Evolutionary conservation across 2,329 filamentous ascomycete genomes (phyloP).

Genomic region (Paraphoma sp.): DNA sequence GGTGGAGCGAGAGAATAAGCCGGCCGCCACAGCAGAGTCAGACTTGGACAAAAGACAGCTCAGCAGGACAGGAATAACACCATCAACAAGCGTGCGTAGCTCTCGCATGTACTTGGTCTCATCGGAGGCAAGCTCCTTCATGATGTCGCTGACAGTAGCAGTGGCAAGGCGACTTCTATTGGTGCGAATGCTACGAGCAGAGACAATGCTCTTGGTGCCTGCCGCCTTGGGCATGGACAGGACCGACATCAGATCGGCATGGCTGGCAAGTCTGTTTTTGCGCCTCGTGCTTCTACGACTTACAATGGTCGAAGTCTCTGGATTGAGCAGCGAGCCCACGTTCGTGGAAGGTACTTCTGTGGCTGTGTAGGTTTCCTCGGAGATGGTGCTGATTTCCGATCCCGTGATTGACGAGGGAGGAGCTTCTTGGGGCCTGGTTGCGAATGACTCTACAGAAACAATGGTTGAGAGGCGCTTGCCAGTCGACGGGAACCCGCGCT

Average conservation of each 20-base stretch:
- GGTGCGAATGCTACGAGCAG: conserved; percentile 78
- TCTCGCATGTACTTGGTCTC: conserved; percentile 90
- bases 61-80: conserved; percentile 90
- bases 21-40: conserved; percentile 67
- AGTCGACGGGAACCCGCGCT: conserved; percentile 58
- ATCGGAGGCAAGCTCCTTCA: conserved; percentile 81
- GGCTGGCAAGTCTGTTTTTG: conserved; percentile 77
- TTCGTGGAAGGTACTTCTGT: conserved; percentile 36
- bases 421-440: conserved; percentile 40
- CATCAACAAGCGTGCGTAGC: conserved; percentile 89
- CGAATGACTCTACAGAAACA: conserved; percentile 62
- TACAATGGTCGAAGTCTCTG: conserved; percentile 46
- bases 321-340: conserved; percentile 34
- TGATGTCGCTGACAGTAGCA: conserved; percentile 75
- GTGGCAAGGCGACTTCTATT: conserved; percentile 70
- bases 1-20: conserved; percentile 69
- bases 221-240: conserved; percentile 73
- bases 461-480: conserved; percentile 66
- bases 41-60: conserved; percentile 81
- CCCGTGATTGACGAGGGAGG: conserved; percentile 33
- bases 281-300: conserved; percentile 57
- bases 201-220: conserved; percentile 73
- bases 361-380: conserved; percentile 22
- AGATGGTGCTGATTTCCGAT: conserved; percentile 32
- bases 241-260: conserved; percentile 93